Evolutionary conservation across 169 alveolate genomes (phyloP), one percentile per base, ranked within the genome.

Genomic region (Amoebophrya sp.): DNA sequence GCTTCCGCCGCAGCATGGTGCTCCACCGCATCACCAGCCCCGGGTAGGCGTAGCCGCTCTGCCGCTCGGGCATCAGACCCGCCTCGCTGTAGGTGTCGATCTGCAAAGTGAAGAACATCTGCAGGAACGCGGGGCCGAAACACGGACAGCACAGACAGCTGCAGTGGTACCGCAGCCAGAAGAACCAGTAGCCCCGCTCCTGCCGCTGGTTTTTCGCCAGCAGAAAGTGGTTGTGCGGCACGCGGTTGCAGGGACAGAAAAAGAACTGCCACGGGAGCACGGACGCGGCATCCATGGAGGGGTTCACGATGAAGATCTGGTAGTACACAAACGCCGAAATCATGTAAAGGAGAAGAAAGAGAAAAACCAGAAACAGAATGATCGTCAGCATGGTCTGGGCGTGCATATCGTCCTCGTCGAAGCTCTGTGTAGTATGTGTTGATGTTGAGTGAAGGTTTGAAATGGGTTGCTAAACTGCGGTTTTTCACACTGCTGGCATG

Each of bases 261-360:
- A 18, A 66, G 32, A 66, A 66, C 83, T 66, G 83, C 83, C 83
- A 66, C 10, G 83, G 83, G 39, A 66, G 83, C 83, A 25, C 83
- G 29, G 12, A 7, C 35, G 29, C 38, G 2, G 83, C 32, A 25
- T 66, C 83, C 32, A 66, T 66, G 29, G 35, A 2, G 39, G 12
- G 1, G 35, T 66, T 66, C 38, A 66, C 83, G 83, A 66, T 66
- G 32, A 66, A 66, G 39, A 66, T 2, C 35, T 66, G 83, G 83
- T 66, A 66, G 35, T 66, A 66, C 35, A 2, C 1, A 25, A 66
- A 66, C 83, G 83, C 83, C 38, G 83, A 18, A 7, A 66, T 0
- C 83, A 66, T 0, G 83, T 66, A 66, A 25, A 66, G 83, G 83
- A 66, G 83, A 1, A n/a, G 23, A 41, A 41, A 41, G 23, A 41